Conservation (phyloP, 2,329 filamentous ascomycete species). For the Colletotrichum tabaci region DNA sequence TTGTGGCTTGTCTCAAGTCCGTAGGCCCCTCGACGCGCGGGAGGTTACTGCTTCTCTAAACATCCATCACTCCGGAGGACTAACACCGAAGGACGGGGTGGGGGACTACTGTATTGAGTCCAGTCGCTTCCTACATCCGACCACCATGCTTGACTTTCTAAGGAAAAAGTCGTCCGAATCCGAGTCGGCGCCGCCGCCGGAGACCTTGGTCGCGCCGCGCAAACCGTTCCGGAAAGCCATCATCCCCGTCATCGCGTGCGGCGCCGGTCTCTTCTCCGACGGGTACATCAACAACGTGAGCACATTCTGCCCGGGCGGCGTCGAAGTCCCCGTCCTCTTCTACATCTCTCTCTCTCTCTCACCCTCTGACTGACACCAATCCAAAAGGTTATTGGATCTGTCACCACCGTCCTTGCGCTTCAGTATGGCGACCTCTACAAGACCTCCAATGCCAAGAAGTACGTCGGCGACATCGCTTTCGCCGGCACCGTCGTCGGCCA, state of each 20-base stretch:
- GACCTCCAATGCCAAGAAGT: constrained; percentile 77
- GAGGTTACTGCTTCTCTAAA: too few relatives aligned
- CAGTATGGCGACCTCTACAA: constrained; percentile 81
- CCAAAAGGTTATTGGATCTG: constrained; percentile 84
- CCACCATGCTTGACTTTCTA: constrained; percentile 18
- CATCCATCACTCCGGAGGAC: too few relatives aligned
- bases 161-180: constrained; percentile 30
- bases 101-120: too few relatives aligned
- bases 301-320: not conserved
- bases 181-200: constrained; percentile 1
- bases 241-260: constrained; percentile 86
- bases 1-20: too few relatives aligned
- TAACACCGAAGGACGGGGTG: too few relatives aligned
- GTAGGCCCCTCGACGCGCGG: too few relatives aligned
- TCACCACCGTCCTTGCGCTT: constrained; percentile 80
- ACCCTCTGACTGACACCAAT: too few relatives aligned
- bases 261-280: constrained; percentile 91
- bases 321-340: not conserved
- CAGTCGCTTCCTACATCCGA: not conserved
- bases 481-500: constrained; percentile 89
- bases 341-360: not conserved
- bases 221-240: constrained; percentile 37
- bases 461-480: constrained; percentile 87
- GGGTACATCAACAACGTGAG: constrained; percentile 90
- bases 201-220: constrained; percentile 5